Evolutionary conservation across 768 basidiomycete genomes (phyloP), one percentile per base, ranked within the genome.

Genomic region (Phaffia tasmanica): DNA sequence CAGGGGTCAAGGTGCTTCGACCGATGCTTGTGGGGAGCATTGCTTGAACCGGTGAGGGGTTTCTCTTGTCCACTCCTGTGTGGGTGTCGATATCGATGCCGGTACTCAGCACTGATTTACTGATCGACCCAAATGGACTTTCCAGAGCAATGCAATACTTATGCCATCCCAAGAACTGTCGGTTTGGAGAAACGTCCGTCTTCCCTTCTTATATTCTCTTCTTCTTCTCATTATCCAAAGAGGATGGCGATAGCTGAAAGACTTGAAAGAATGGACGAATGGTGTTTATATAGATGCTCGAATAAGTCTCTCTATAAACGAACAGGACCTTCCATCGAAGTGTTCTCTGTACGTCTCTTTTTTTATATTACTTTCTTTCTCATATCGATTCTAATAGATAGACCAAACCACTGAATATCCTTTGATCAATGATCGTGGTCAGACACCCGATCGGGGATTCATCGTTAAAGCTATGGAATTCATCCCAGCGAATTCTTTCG

Each of bases 401-500:
- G 23, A 49, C 64, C 23, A 59, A 42, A 21, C 30, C 32, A 7
- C 21, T 58, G 57, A 25, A 30, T 19, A 8, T 46, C 18, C 42
- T 46, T 49, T 30, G 4, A 5, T 25, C 6, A 42, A 23, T 63
- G 47, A n/a, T 56, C 35, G 8, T 49, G 19, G 8, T 2, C 65
- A 76, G 75, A 77, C 77, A 32, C 76, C 77, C 3, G 54, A 72
- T 23, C 71, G 78, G 47, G 78, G 78, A 6, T 78, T 77, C 63
- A 77, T 77, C 0, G 67, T 78, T 6, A 67, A 75, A 25, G 71
- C 75, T 14, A 69, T 57, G 51, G 73, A 75, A 61, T 62, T 70
- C 48, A 75, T 78, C 35, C 65, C 70, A 32, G 70, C 75, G 57
- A 77, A 76, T 0, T 71, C 74, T 25, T 78, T 77, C 62, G 75